Evolutionary conservation across 176 grass and related monocot species (phyloP).

Genomic region (Zea mays): Zm-B73-REFERENCE-NAM-5.0 NC_050096.1:8305001-8305500

Average conservation of each 20-base stretch:
- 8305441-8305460: background rate
- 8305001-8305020: background rate
- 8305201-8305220: constrained; percentile 6
- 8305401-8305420: background rate
- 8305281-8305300: constrained; percentile 69
- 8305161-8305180: background rate
- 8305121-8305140: constrained; percentile 55
- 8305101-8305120: constrained; percentile 90
- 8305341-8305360: constrained; percentile 54
- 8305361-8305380: background rate
- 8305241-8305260: constrained; percentile 71
- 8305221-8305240: constrained; percentile 44
- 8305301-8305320: constrained; percentile 63
- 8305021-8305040: background rate
- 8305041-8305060: constrained; percentile 1
- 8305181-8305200: background rate
- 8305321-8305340: constrained; percentile 79
- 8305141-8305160: constrained; percentile 59
- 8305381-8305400: background rate
- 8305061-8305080: background rate
- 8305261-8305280: constrained; percentile 76
- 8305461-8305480: background rate
- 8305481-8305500: background rate
- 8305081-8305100: constrained; percentile 82
- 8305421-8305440: background rate